Percentiles rank a stretch among this genome's conserved stretches.
Conservation (phyloP, 1,284 basidiomycete species). For the Moniliophthora roreri region DNA sequence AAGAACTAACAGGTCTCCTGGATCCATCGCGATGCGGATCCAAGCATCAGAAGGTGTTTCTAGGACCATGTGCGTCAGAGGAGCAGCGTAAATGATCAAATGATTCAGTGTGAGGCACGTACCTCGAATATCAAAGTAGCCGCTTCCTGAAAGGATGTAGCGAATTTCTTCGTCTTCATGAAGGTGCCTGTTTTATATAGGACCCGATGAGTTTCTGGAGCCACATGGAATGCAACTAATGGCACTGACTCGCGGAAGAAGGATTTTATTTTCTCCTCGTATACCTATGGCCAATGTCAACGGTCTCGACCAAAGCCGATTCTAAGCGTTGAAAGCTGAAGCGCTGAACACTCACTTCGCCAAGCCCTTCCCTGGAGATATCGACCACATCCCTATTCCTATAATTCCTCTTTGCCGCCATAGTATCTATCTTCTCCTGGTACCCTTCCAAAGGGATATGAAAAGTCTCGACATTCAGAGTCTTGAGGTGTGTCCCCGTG, state of each 20-base stretch:
- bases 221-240: not conserved
- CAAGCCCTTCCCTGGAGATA: slow-evolving; percentile 72
- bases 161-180: slow-evolving; percentile 93
- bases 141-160: slow-evolving; percentile 78
- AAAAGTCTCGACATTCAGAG: slow-evolving; percentile 64
- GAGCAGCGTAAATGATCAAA: not conserved
- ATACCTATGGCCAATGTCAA: slow-evolving; percentile 32
- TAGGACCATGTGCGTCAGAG: too few species aligned
- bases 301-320: not conserved
- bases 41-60: slow-evolving; percentile 61
- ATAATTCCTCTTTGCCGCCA: slow-evolving; percentile 70
- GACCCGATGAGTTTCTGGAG: not conserved
- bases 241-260: slow-evolving; percentile 78
- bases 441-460: slow-evolving; percentile 54
- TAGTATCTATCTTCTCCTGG: slow-evolving; percentile 49
- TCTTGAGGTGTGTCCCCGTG: slow-evolving; percentile 42
- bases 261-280: slow-evolving; percentile 74
- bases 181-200: slow-evolving; percentile 61
- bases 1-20: slow-evolving; percentile 74
- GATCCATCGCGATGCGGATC: slow-evolving; percentile 69
- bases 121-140: slow-evolving; percentile 87
- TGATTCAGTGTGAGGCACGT: slow-evolving; percentile 20
- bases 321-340: not conserved
- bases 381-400: slow-evolving; percentile 79
- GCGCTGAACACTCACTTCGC: slow-evolving; percentile 46